phyloP scores from a whole-genome alignment of 768 basidiomycete species.

The Tricholoma saponaceum region DNA sequence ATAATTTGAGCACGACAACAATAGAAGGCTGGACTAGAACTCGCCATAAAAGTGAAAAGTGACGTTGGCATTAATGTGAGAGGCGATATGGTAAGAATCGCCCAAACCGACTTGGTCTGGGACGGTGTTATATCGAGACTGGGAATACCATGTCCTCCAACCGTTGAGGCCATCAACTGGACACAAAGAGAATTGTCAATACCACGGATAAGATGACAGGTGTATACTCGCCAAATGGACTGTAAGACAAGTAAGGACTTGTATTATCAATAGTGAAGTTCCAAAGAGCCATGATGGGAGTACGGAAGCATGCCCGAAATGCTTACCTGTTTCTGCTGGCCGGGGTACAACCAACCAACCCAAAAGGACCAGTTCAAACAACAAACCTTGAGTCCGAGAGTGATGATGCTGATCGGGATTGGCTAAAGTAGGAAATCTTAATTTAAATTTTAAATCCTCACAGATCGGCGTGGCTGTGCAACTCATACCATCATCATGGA shows the following conservation, averaged over 20 bases:
- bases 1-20: not conserved
- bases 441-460: not conserved
- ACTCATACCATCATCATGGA: conserved; percentile 24
- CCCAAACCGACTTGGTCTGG: conserved; percentile 8
- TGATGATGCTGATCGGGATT: not conserved
- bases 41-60: conserved; percentile 15
- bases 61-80: conserved; percentile 8
- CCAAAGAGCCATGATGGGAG: conserved; percentile 17
- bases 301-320: conserved; percentile 1
- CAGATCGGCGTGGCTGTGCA: conserved; percentile 3
- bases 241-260: conserved; percentile 15
- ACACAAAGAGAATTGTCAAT: not conserved
- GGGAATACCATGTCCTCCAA: conserved; percentile 14
- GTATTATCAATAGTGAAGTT: conserved; percentile 16
- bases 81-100: conserved; percentile 14
- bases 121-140: conserved; percentile 6
- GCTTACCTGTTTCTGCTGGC: conserved; percentile 1
- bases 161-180: conserved; percentile 8
- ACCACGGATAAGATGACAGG: not conserved
- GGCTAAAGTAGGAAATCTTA: not conserved
- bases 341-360: not conserved
- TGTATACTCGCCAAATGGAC: conserved; percentile 11
- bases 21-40: not conserved
- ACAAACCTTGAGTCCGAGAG: too few relatives aligned
- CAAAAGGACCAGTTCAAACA: not conserved